Base-by-base conservation (phyloP, 2,329 filamentous ascomycete genomes). In the Aspergillus sp. region DNA sequence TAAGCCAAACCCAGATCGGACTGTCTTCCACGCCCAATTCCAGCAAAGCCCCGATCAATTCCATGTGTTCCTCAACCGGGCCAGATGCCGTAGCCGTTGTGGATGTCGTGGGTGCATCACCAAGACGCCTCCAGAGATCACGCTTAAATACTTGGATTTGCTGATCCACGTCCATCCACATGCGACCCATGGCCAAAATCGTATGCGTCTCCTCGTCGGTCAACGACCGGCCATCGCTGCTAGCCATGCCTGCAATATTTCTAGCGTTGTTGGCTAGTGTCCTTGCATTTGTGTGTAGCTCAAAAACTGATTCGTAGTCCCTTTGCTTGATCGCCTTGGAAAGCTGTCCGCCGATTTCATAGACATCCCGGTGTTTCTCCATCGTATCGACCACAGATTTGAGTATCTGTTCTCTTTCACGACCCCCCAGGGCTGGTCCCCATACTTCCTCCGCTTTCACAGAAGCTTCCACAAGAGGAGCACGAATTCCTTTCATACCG, bases 381-480 rank as follows among this genome's bases (percentile, higher is more conserved):
- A 98, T 77, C 12, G 85, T 83, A 7, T 79, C 78, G 19, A 90
- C 77, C 7, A 96, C 82, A 0, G 81, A 78, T 66, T 90, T 94
- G 47, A 98, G 75, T 52, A 85, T 85, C 62, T 90, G 87, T 61
- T 97, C 93, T 62, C 91, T 90, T 59, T 97, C 90, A 23, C 88
- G 83, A 3, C 93, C 93, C 35, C 90, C 89, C 33, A 98, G 70
- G 1, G 93, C 91, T 2, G 93, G 93, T 0, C 93, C 93, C 90
- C 94, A 98, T 7, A 98, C 87, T 61, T 98, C 93, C 67, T 97
- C 90, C 0, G 91, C 93, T 68, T 96, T 96, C 51, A 90, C 86
- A 1, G 88, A 89, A 9, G 94, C 88, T 60, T 97, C 93, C 7
- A 93, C 77, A 47, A 98, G 74, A 15, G 93, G 91, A 1, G 78